Percentiles rank a stretch among this genome's conserved stretches.
phyloP scores from a whole-genome alignment of 768 basidiomycete species.

The Lactarius akahatsu region DNA sequence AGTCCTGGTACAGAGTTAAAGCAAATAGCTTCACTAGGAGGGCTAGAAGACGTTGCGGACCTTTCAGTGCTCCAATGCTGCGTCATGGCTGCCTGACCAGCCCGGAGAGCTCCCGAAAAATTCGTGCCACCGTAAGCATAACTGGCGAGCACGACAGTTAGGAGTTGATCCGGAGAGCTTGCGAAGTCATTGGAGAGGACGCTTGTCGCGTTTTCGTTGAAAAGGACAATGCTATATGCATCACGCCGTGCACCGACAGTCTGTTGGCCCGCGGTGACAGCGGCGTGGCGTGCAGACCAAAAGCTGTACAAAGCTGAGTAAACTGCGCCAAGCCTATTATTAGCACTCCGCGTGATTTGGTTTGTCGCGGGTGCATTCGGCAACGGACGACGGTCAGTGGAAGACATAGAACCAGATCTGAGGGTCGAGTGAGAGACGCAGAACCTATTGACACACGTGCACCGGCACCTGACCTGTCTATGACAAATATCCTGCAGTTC shows the following conservation, averaged over 20 bases:
- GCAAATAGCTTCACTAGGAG: constrained; percentile 5
- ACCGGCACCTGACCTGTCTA: background rate
- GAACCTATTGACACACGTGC: background rate
- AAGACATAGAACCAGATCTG: constrained; percentile 55
- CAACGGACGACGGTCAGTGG: constrained; percentile 44
- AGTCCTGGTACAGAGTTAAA: constrained; percentile 35
- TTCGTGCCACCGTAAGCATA: too few species aligned
- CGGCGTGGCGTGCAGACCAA: constrained; percentile 52
- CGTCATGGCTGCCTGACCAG: constrained; percentile 43
- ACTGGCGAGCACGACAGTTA: constrained; percentile 44
- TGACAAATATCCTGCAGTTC: background rate
- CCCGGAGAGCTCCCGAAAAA: constrained; percentile 43
- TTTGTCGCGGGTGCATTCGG: constrained; percentile 42
- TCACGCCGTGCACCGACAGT: constrained; percentile 42
- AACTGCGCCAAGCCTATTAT: constrained; percentile 59
- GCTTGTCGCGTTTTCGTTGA: constrained; percentile 34
- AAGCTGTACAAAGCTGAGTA: constrained; percentile 55
- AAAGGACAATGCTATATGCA: constrained; percentile 56
- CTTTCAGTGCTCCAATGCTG: constrained; percentile 51
- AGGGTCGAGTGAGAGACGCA: background rate
- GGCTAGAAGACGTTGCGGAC: constrained; percentile 30
- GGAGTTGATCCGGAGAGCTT: constrained; percentile 45
- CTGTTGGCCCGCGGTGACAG: constrained; percentile 33
- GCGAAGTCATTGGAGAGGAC: constrained; percentile 47
- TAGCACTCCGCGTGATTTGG: constrained; percentile 38